Evolutionary conservation across 1,284 basidiomycete genomes (phyloP), one percentile per base, ranked within the genome.

Genomic region (Fomes fomentarius): DNA sequence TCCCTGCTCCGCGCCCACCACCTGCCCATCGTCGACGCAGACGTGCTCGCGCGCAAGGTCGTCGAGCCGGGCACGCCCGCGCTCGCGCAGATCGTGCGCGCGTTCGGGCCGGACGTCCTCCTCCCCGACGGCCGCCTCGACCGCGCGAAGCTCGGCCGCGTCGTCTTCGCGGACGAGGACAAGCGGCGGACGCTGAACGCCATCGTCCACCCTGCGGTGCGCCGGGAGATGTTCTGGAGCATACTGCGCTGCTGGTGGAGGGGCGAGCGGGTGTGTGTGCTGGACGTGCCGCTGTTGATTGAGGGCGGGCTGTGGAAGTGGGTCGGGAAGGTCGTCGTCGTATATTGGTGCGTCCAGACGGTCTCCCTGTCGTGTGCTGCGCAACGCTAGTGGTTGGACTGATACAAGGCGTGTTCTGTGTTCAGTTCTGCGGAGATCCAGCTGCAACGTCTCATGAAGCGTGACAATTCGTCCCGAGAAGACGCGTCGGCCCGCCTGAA

Each of bases 211-310:
- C 94, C 95, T 3, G 90, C 93, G 0, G 93, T 99, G 24, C 76
- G 88, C 47, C 78, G 80, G 54, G 85, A 81, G 14, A 93, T 98
- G 83, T 70, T 89, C 14, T 83, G 81, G 80, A 75, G 76, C 51
- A 79, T 97, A 6, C 43, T 94, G 44, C 74, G 76, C 53, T 78
- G 77, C 59, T 99, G 96, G 95, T 50, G 94, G 31, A 73, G 70
- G 25, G 96, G 96, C 2, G 76, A 92, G 61, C 85, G 82, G 65
- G 78, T 89, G 48, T 93, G 92, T 56, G 80, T 99, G 2, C 75
- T 98, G 55, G 96, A 98, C 70, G 91, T 98, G 7, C 96, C 96
- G n/a, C 73, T 98, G 47, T 76, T 98, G 52, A 90, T 99, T 53
- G 96, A 99, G 71, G 88, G 93, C 1, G 89, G 89, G 1, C 69